Conservation (phyloP, 2,329 filamentous ascomycete species). For the Calycina marina region DNA sequence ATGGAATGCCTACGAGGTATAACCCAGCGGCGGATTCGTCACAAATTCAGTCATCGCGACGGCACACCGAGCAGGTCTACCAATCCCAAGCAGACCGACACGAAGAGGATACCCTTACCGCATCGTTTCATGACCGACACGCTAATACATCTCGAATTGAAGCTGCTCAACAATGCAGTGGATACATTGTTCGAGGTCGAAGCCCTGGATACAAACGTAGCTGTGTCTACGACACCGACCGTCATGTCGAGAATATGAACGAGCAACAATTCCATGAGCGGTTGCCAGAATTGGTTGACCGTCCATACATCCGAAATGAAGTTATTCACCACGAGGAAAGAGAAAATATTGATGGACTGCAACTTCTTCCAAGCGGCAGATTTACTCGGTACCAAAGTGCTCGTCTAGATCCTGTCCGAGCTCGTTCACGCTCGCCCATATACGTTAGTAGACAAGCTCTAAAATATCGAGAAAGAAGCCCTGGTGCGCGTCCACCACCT, state of each 20-base stretch:
- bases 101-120: too few species aligned
- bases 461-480: constrained; percentile 22
- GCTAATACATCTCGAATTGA: too few species aligned
- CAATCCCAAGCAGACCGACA: too few species aligned
- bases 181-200: constrained; percentile 14
- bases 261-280: too few species aligned
- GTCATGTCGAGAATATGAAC: too few species aligned
- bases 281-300: constrained; percentile 22
- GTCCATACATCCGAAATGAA: constrained; percentile 20
- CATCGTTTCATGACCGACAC: too few species aligned
- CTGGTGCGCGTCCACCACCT: constrained; percentile 13
- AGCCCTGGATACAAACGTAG: constrained; percentile 8
- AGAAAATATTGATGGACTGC: constrained; percentile 16
- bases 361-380: constrained; percentile 20
- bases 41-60: too few species aligned
- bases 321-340: constrained; percentile 23
- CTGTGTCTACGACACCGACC: constrained; percentile 15
- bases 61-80: too few species aligned
- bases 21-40: too few species aligned
- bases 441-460: constrained; percentile 18
- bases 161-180: constrained; percentile 1
- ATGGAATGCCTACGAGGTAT: too few species aligned
- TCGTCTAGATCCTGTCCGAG: constrained; percentile 20
- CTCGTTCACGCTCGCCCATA: constrained; percentile 23
- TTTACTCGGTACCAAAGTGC: constrained; percentile 23